Evolutionary conservation across 805 yeast genomes (phyloP).

Genomic region (Blastobotrys americana): DNA sequence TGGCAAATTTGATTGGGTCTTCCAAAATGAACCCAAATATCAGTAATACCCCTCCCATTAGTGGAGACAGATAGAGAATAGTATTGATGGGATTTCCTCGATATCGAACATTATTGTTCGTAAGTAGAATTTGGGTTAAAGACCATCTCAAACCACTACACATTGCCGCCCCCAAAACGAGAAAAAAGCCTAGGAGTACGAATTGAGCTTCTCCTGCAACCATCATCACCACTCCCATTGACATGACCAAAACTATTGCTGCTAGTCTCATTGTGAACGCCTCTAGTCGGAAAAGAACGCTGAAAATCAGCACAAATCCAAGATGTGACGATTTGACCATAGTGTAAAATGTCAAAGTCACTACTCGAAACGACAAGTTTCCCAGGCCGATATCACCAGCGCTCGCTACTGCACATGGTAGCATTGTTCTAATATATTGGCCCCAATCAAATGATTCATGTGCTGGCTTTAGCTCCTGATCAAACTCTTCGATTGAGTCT

Average conservation of each 20-base stretch:
- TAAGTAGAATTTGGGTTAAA: conserved; percentile 75
- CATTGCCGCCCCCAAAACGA: conserved; percentile 72
- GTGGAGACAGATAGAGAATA: conserved; percentile 76
- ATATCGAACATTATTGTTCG: conserved; percentile 24
- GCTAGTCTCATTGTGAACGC: conserved; percentile 59
- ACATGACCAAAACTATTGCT: conserved; percentile 70
- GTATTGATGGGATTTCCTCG: conserved; percentile 65
- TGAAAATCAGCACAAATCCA: conserved; percentile 83
- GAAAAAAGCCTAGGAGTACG: conserved; percentile 50
- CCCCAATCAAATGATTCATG: conserved; percentile 16
- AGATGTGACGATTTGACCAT: conserved; percentile 87
- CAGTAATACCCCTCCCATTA: conserved; percentile 62
- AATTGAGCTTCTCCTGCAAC: conserved; percentile 41
- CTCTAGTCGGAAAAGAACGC: conserved; percentile 75
- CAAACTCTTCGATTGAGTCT: conserved; percentile 3
- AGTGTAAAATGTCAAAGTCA: conserved; percentile 79
- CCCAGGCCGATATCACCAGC: conserved; percentile 94
- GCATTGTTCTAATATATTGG: conserved; percentile 42
- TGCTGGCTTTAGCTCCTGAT: not conserved
- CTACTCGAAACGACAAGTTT: conserved; percentile 70
- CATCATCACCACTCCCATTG: conserved; percentile 82
- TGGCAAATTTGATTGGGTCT: conserved; percentile 48
- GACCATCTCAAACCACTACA: conserved; percentile 95
- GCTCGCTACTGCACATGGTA: conserved; percentile 82
- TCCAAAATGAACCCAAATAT: conserved; percentile 61